A percentile compares a stretch with the other conserved stretches of the same genome.
phyloP scores from a whole-genome alignment of 129 eudicot species.

The Lonicera japonica region DNA sequence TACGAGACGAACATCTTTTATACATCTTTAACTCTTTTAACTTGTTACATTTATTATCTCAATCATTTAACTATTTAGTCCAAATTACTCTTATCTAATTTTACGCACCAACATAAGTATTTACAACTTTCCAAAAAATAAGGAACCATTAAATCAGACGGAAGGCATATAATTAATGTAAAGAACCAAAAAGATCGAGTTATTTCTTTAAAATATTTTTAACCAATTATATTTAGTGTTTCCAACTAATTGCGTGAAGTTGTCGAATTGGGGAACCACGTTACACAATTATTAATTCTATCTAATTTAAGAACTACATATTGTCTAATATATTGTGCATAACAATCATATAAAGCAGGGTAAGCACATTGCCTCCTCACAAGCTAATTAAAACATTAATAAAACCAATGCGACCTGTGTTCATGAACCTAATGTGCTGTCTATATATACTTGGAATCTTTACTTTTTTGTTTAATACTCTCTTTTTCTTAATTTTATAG shows the following conservation, averaged over 20 bases:
- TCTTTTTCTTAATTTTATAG: too few relatives aligned
- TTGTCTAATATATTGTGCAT: not conserved
- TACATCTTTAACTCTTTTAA: too few relatives aligned
- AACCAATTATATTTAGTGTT: not conserved
- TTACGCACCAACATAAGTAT: too few relatives aligned
- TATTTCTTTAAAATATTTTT: too few relatives aligned
- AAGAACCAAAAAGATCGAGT: too few relatives aligned
- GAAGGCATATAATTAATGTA: too few relatives aligned
- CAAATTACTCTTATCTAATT: too few relatives aligned
- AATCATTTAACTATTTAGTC: too few relatives aligned
- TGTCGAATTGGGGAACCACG: constrained; percentile 9
- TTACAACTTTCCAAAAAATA: too few relatives aligned
- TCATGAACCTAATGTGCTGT: constrained; percentile 30
- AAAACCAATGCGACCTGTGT: constrained; percentile 8
- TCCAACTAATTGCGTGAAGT: constrained; percentile 8
- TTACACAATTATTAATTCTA: constrained; percentile 9
- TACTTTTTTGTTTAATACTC: not conserved
- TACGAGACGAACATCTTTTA: too few relatives aligned
- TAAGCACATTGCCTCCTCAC: not conserved
- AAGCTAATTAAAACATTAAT: not conserved
- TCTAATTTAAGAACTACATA: not conserved
- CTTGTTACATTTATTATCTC: too few relatives aligned
- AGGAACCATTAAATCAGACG: too few relatives aligned
- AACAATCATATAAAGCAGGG: not conserved
- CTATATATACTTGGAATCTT: constrained; percentile 18